Evolutionary conservation across 345 rosid genomes (phyloP).

Genomic region (Boechera divaricarpa): DNA sequence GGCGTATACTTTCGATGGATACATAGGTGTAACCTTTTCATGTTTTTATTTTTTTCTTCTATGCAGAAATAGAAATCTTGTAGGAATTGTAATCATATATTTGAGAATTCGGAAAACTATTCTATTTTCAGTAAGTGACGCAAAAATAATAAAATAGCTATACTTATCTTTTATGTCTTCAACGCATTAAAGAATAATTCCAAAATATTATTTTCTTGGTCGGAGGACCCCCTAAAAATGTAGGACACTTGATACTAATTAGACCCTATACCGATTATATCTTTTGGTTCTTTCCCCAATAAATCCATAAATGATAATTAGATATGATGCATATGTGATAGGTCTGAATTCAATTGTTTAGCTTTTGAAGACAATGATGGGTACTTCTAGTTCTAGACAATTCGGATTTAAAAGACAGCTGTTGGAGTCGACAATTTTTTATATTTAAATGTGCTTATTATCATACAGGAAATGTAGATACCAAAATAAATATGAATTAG

Average conservation of each 20-base stretch:
- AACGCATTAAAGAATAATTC: constrained; percentile 18
- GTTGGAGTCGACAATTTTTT: constrained; percentile 25
- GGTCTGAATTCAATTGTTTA: constrained; percentile 32
- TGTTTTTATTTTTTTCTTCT: not conserved
- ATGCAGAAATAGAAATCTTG: not conserved
- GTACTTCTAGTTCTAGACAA: constrained; percentile 25
- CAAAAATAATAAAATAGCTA: constrained; percentile 14
- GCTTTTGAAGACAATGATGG: constrained; percentile 33
- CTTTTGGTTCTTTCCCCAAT: not conserved
- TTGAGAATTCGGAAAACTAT: not conserved
- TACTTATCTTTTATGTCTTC: constrained; percentile 15
- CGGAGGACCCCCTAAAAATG: constrained; percentile 26
- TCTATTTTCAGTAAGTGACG: not conserved
- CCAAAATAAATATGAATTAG: constrained; percentile 26
- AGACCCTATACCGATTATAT: constrained; percentile 27
- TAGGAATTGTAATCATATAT: not conserved
- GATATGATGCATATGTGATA: constrained; percentile 19
- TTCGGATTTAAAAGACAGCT: constrained; percentile 22
- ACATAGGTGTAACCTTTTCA: not conserved
- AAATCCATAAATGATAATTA: constrained; percentile 8
- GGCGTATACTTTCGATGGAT: not conserved
- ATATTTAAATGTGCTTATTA: constrained; percentile 16
- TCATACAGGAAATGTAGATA: constrained; percentile 12
- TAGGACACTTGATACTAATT: constrained; percentile 39
- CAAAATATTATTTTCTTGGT: constrained; percentile 29